These are phyloP conservation scores for Vaccinium macrocarpon DNA, from an alignment of 148 eudicot genomes.

Conservation along the genomic window DNA sequence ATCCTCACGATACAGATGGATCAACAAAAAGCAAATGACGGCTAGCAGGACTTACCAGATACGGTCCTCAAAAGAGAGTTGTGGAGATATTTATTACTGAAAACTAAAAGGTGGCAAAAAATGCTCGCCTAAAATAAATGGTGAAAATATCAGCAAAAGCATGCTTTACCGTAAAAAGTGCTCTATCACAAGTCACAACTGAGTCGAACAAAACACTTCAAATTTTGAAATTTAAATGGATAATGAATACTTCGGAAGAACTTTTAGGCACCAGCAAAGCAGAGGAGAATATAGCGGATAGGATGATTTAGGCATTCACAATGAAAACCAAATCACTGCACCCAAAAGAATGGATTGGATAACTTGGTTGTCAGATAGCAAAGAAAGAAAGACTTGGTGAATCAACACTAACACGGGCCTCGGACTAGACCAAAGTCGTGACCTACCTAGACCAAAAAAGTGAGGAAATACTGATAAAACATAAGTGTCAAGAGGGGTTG, in stretches of 20 bases:
- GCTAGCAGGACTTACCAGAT: not conserved
- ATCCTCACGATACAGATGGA: not conserved
- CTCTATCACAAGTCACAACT: too few species aligned
- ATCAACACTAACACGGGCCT: not conserved
- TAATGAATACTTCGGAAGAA: not conserved
- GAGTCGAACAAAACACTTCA: too few species aligned
- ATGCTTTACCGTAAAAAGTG: too few species aligned
- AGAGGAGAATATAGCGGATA: not conserved
- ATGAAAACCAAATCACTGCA: not conserved
- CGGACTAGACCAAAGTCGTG: not conserved
- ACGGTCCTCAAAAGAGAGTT: not conserved
- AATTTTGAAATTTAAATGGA: not conserved
- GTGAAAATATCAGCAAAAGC: not conserved
- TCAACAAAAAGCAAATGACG: constrained; percentile 10
- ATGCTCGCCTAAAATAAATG: not conserved
- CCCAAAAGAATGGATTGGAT: constrained; percentile 2
- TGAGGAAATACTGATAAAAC: not conserved
- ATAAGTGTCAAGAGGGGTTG: not conserved
- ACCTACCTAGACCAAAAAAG: not conserved
- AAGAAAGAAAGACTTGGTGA: not conserved
- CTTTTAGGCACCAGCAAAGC: constrained; percentile 1
- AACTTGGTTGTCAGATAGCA: not conserved
- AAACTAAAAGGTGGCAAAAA: not conserved
- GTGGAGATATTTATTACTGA: not conserved
- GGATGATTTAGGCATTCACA: not conserved